A percentile compares a stretch with the other conserved stretches of the same genome.
Conservation (phyloP, 352 stramenopile genomes). For the Paralagenidium karlingii region DNA sequence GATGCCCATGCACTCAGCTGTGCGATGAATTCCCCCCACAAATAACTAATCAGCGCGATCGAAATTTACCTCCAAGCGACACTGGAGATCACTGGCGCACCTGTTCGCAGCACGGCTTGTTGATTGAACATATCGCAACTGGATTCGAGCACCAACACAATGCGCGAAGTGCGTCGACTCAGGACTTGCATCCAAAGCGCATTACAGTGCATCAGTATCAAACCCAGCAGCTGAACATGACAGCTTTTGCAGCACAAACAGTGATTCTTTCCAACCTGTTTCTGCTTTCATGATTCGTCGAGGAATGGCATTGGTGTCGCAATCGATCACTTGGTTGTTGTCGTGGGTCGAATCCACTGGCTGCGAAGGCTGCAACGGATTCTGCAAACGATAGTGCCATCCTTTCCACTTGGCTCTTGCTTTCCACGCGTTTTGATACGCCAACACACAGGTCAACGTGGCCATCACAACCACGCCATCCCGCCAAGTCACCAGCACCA, state of each 20-base stretch:
- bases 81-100: not conserved
- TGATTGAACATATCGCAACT: slow-evolving; percentile 25
- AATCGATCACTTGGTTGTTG: no score
- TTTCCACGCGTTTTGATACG: no score
- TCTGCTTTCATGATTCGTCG: slow-evolving; percentile 19
- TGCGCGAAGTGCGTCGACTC: slow-evolving; percentile 13
- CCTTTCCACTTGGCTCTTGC: no score
- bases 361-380: no score
- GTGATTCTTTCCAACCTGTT: slow-evolving; percentile 5
- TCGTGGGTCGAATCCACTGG: no score
- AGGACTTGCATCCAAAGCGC: no score
- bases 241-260: not conserved
- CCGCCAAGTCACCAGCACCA: no score
- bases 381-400: no score
- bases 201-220: no score
- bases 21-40: not conserved
- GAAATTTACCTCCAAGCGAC: not conserved
- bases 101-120: slow-evolving; percentile 18
- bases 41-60: not conserved
- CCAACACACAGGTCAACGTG: no score
- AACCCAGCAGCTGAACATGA: not conserved
- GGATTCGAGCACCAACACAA: slow-evolving; percentile 25
- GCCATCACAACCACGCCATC: no score
- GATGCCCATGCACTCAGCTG: slow-evolving; percentile 51
- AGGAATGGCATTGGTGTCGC: slow-evolving; percentile 8